Conservation (phyloP, 1,139 yeast genomes). For the Sugiyamaella japonica region DNA sequence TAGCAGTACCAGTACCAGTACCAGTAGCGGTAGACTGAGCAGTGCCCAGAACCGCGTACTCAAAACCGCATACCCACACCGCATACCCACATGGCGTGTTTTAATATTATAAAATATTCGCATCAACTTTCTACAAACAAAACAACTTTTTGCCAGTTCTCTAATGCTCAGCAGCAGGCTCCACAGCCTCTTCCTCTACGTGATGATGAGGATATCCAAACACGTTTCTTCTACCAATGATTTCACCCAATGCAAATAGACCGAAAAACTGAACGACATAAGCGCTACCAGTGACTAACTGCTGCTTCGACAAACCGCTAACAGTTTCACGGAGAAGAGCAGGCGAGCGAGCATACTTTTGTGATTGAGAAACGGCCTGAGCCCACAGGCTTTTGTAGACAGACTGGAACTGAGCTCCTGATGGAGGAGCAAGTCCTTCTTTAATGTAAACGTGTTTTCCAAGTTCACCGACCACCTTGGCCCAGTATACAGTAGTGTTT, state of each 20-base stretch:
- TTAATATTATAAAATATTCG: conserved; percentile 7
- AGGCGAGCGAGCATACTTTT: conserved; percentile 41
- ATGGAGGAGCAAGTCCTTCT: conserved; percentile 94
- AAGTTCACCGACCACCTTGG: conserved; percentile 84
- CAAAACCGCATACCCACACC: no score
- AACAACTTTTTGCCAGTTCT: conserved; percentile 1
- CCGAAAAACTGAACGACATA: conserved; percentile 85
- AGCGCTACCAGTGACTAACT: conserved; percentile 67
- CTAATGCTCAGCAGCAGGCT: conserved; percentile 16
- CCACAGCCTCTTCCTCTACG: conserved; percentile 8
- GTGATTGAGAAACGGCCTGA: conserved; percentile 52
- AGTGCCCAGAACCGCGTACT: no score
- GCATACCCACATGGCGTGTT: no score
- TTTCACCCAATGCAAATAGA: conserved; percentile 91
- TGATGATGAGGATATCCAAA: conserved; percentile 67
- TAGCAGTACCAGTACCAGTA: no score
- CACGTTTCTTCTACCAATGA: conserved; percentile 89
- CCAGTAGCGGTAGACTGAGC: no score
- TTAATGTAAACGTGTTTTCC: conserved; percentile 87
- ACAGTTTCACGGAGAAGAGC: conserved; percentile 34
- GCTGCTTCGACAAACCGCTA: conserved; percentile 56
- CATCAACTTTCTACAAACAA: conserved; percentile 13
- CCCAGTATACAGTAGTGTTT: conserved; percentile 60
- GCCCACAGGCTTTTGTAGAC: conserved; percentile 61
- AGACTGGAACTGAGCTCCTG: conserved; percentile 71